Evolutionary conservation across 2,329 filamentous ascomycete species (phyloP).

Genomic region (Drechslerella stenobrocha): DNA sequence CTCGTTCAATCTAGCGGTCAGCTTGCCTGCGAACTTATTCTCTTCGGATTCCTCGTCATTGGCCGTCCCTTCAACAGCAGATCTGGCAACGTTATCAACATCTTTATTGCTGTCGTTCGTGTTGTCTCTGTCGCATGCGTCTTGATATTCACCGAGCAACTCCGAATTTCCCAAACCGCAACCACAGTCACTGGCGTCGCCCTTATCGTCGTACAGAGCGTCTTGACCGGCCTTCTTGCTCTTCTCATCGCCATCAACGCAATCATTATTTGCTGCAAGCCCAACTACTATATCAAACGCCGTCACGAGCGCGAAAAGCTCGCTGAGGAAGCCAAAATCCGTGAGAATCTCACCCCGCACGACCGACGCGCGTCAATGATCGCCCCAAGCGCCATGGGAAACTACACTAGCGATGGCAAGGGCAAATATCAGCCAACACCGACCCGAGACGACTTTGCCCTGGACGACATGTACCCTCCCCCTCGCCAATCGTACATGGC

Average conservation of each 20-base stretch:
- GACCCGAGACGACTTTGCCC: constrained; percentile 49
- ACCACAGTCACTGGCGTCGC: constrained; percentile 75
- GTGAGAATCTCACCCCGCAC: constrained; percentile 78
- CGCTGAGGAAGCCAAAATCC: constrained; percentile 47
- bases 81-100: constrained; percentile 90
- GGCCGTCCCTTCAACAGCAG: constrained; percentile 81
- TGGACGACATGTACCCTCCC: constrained; percentile 42
- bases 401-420: constrained; percentile 50
- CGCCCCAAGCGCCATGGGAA: constrained; percentile 60
- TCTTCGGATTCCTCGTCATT: constrained; percentile 81
- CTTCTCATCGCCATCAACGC: constrained; percentile 89
- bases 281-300: constrained; percentile 86
- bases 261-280: constrained; percentile 76
- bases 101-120: constrained; percentile 83
- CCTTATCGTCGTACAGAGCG: constrained; percentile 85
- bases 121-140: constrained; percentile 87
- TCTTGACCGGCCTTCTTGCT: constrained; percentile 77
- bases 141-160: constrained; percentile 88
- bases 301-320: constrained; percentile 85
- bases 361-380: constrained; percentile 86
- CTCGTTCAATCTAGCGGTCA: constrained; percentile 78
- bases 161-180: constrained; percentile 85
- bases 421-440: constrained; percentile 52
- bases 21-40: constrained; percentile 75
- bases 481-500: constrained; percentile 34